These are phyloP conservation scores for Podila epigama DNA, from an alignment of 192 early-diverging fungal species.

Conservation along the genomic window DNA sequence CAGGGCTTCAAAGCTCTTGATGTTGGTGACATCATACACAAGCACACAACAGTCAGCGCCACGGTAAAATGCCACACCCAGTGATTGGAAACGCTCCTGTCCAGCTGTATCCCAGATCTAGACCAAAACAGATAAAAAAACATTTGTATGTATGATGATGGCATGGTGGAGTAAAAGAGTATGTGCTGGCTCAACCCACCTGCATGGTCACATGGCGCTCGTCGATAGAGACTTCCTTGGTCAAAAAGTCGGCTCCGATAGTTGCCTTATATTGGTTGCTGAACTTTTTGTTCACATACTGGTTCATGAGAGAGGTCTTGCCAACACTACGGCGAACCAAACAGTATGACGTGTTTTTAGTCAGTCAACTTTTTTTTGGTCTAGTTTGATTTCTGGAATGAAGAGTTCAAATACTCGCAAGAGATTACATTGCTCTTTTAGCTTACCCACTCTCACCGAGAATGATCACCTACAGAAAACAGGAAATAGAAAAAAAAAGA, in stretches of 20 bases:
- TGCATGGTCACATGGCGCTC: conserved; percentile 95
- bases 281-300: conserved; percentile 98
- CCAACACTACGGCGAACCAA: conserved; percentile 72
- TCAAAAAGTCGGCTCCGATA: conserved; percentile 99
- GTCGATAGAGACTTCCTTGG: conserved; percentile 95
- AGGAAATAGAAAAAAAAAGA: neutral
- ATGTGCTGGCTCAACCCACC: no score
- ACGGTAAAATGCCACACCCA: conserved; percentile 99
- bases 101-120: conserved; percentile 99
- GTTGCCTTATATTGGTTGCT: conserved; percentile 98
- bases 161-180: no score
- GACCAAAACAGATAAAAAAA: conserved; percentile 3
- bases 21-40: conserved; percentile 96
- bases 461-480: conserved; percentile 73
- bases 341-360: neutral
- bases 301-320: conserved; percentile 99
- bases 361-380: neutral
- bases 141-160: no score
- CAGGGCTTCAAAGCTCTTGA: conserved; percentile 93
- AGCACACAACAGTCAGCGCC: conserved; percentile 99
- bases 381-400: neutral
- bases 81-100: conserved; percentile 97
- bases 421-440: neutral
- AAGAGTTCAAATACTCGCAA: neutral
- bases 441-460: conserved; percentile 84